Percentiles rank a stretch among this genome's conserved stretches.
Evolutionary conservation across 2,329 filamentous ascomycete species (phyloP).

Genomic region (Colletotrichum echinochloae): DNA sequence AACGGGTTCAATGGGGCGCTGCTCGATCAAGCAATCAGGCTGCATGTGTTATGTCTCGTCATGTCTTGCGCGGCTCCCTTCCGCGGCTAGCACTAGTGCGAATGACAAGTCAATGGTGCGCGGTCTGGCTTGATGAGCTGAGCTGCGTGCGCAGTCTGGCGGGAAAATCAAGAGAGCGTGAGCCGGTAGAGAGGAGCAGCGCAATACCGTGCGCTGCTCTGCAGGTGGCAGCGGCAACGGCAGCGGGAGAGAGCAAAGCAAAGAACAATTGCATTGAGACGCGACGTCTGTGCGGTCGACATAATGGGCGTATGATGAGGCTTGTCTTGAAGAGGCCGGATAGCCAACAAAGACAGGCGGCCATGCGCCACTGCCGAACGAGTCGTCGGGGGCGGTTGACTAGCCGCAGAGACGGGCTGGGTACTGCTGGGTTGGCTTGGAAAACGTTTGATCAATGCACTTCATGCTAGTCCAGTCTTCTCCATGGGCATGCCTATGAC

Average conservation of each 20-base stretch:
- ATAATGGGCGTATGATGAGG: constrained; percentile 46
- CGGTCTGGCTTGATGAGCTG: constrained; percentile 14
- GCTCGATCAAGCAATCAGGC: constrained; percentile 38
- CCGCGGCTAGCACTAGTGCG: constrained; percentile 35
- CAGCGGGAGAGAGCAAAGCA: constrained; percentile 30
- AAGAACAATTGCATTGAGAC: constrained; percentile 31
- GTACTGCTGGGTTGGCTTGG: constrained; percentile 23
- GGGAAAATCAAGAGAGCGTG: not conserved
- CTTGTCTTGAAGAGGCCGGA: constrained; percentile 43
- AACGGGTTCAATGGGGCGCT: constrained; percentile 29
- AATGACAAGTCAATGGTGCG: constrained; percentile 21
- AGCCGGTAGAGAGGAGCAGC: constrained; percentile 11
- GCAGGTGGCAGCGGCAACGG: constrained; percentile 34
- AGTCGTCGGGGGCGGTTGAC: constrained; percentile 31
- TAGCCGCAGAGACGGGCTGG: constrained; percentile 15
- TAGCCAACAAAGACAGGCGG: constrained; percentile 41
- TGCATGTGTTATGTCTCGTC: constrained; percentile 30
- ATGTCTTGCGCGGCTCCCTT: constrained; percentile 39
- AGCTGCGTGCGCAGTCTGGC: constrained; percentile 8
- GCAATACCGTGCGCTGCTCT: constrained; percentile 36
- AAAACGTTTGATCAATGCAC: constrained; percentile 39
- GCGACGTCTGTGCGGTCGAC: constrained; percentile 41
- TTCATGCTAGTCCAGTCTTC: constrained; percentile 25
- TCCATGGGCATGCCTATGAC: constrained; percentile 12
- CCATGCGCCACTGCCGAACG: constrained; percentile 39